These are phyloP conservation scores for Canavalia gladiata DNA, from an alignment of 306 rosid species.

Conservation along the genomic window DNA sequence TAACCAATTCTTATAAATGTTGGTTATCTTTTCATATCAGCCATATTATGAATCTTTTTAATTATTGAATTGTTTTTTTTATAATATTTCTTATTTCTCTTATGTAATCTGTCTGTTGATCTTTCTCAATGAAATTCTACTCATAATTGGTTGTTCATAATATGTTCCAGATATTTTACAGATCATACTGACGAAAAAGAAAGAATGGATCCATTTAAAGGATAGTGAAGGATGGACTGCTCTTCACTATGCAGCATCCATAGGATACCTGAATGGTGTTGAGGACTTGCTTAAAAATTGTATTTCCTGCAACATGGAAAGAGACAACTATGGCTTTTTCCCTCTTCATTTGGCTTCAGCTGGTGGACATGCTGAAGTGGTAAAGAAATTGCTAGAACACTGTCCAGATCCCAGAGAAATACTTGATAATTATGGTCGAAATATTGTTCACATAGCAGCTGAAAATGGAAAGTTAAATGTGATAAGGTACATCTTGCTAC, in stretches of 20 bases:
- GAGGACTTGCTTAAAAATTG: not conserved
- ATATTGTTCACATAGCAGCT: conserved; percentile 3
- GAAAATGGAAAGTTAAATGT: conserved; percentile 6
- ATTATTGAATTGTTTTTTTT: not conserved
- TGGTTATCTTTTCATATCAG: not conserved
- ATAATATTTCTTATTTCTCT: not conserved
- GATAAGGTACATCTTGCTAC: not conserved
- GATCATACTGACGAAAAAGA: not conserved
- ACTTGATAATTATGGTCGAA: not conserved
- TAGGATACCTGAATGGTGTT: conserved; percentile 2
- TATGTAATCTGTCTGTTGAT: too few relatives aligned
- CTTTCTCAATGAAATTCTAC: not conserved
- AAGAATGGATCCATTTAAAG: not conserved
- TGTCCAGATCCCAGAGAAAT: conserved; percentile 14
- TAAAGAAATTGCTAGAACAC: not conserved
- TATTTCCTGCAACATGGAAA: not conserved
- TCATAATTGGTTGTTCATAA: not conserved
- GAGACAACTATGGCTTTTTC: not conserved
- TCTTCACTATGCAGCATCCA: conserved; percentile 6
- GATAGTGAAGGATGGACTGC: not conserved
- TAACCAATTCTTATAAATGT: not conserved
- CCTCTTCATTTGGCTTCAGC: conserved; percentile 31
- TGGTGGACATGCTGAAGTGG: not conserved
- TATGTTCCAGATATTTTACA: not conserved
- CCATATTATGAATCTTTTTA: not conserved